Conservation (phyloP, 106 monocot genomes). For the Acanthochlamys bracteata region DNA sequence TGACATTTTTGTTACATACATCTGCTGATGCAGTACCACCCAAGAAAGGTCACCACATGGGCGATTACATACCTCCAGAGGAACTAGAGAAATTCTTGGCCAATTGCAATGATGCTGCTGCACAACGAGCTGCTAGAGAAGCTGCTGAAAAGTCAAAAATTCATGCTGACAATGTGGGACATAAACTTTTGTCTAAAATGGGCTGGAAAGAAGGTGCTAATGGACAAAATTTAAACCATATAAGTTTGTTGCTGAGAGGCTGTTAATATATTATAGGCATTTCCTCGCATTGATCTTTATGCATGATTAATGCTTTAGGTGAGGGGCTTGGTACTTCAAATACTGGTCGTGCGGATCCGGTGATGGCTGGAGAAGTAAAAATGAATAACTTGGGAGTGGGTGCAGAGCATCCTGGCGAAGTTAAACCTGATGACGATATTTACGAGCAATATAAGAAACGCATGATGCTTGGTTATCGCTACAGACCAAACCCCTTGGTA, state of each 20-base stretch:
- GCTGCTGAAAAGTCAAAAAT: conserved; percentile 82
- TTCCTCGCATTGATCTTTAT: not conserved
- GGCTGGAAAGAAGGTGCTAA: conserved; percentile 95
- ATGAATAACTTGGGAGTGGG: conserved; percentile 79
- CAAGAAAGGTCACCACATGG: conserved; percentile 96
- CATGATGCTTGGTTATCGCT: conserved; percentile 79
- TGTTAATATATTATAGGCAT: not conserved
- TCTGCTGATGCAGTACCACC: conserved; percentile 11
- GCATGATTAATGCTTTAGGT: conserved; percentile 28
- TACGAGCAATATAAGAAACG: conserved; percentile 90
- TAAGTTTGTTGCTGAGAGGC: not conserved
- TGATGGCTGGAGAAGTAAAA: conserved; percentile 82
- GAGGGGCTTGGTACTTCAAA: conserved; percentile 92
- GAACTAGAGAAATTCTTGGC: conserved; percentile 86
- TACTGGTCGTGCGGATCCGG: conserved; percentile 83
- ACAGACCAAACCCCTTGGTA: conserved; percentile 82
- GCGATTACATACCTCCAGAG: conserved; percentile 90
- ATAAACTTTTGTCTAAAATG: conserved; percentile 97
- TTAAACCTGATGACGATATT: conserved; percentile 68
- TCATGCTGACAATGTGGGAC: conserved; percentile 95
- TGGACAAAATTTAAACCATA: not conserved
- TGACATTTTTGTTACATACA: not conserved
- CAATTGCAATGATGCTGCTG: conserved; percentile 70
- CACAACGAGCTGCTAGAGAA: conserved; percentile 56
- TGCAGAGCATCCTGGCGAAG: conserved; percentile 76